These are phyloP conservation scores for Bothriochloa decipiens DNA, from an alignment of 176 grass and related monocot species.

Conservation along the genomic window DNA sequence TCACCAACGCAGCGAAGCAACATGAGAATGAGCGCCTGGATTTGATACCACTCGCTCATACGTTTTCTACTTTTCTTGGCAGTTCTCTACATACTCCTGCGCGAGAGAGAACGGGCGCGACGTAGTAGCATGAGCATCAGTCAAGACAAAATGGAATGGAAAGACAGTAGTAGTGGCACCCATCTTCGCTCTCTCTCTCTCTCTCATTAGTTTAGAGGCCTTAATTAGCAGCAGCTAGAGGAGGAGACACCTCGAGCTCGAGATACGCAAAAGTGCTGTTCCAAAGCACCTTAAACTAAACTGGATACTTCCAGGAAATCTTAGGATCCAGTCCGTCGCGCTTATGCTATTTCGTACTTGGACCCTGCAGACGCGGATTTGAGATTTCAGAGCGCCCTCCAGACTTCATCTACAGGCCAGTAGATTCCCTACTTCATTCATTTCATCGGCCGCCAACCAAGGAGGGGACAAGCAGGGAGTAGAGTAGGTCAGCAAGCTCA, in stretches of 20 bases:
- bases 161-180: too few species aligned
- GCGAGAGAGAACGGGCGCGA: too few species aligned
- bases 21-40: neutral
- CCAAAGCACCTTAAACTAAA: conserved; percentile 24
- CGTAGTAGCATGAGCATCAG: too few species aligned
- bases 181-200: too few species aligned
- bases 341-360: neutral
- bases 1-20: neutral
- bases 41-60: neutral
- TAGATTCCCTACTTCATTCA: neutral
- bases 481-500: neutral
- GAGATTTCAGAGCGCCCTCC: conserved; percentile 20
- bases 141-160: too few species aligned
- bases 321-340: neutral
- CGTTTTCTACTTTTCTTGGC: neutral
- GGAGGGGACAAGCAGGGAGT: too few species aligned
- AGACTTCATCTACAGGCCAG: neutral
- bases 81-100: too few species aligned
- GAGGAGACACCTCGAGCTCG: conserved; percentile 48
- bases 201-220: neutral
- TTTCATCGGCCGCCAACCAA: conserved; percentile 31
- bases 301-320: neutral
- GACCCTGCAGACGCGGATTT: neutral
- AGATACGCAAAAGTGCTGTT: conserved; percentile 40
- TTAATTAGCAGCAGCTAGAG: conserved; percentile 40